Evolutionary conservation across 2,329 filamentous ascomycete genomes (phyloP).

Genomic region (Apiospora pterosperma): DNA sequence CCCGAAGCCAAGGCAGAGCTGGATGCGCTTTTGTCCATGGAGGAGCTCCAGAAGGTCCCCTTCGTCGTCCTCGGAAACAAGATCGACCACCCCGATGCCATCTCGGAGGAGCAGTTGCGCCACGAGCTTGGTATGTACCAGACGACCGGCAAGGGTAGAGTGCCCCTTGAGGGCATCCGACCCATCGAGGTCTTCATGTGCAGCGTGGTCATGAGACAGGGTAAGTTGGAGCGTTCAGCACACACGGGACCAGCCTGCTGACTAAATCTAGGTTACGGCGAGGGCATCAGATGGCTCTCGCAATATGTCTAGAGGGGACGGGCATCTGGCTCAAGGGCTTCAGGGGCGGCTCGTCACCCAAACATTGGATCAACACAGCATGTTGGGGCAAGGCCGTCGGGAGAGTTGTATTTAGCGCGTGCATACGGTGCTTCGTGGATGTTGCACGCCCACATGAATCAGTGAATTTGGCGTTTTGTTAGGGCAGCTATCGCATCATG

Average conservation of each 20-base stretch:
- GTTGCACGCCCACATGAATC: neutral
- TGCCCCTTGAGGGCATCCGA: slow-evolving; percentile 85
- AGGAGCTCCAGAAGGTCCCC: slow-evolving; percentile 91
- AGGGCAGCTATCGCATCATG: slow-evolving; percentile 3
- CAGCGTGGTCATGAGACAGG: slow-evolving; percentile 97
- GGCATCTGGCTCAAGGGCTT: neutral
- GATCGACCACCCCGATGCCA: slow-evolving; percentile 95
- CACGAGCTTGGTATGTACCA: slow-evolving; percentile 92
- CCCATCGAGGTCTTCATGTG: slow-evolving; percentile 99
- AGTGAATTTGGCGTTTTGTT: slow-evolving; percentile 5
- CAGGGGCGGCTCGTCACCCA: neutral
- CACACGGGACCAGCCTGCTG: slow-evolving; percentile 11
- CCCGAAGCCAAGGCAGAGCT: slow-evolving; percentile 94
- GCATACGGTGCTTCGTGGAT: neutral
- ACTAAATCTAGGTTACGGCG: slow-evolving; percentile 66
- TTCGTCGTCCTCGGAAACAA: slow-evolving; percentile 98
- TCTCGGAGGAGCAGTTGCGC: slow-evolving; percentile 92
- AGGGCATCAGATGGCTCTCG: slow-evolving; percentile 87
- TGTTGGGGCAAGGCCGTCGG: neutral
- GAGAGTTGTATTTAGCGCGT: neutral
- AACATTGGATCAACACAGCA: slow-evolving; percentile 5
- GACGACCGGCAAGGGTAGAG: slow-evolving; percentile 94
- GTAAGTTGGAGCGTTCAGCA: slow-evolving; percentile 37
- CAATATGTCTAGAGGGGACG: slow-evolving; percentile 71
- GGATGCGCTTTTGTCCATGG: slow-evolving; percentile 92